These are phyloP conservation scores for Fusarium pininemorale DNA, from an alignment of 2,329 filamentous ascomycete genomes.

Conservation along the genomic window DNA sequence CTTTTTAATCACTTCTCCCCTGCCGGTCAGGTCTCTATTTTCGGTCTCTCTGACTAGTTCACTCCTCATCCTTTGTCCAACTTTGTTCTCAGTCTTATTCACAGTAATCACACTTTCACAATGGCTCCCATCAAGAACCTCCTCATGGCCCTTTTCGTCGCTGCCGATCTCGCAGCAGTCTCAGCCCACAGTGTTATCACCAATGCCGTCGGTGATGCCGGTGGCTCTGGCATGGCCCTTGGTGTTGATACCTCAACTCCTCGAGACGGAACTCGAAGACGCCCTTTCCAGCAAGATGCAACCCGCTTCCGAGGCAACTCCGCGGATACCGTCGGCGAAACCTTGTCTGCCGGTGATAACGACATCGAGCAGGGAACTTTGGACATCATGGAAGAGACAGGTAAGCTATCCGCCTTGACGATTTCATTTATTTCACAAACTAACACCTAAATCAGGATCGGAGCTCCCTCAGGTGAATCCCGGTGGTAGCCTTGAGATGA, in stretches of 20 bases:
- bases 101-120: neutral
- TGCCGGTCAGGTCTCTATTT: slow-evolving; percentile 13
- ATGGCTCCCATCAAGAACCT: slow-evolving; percentile 17
- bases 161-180: slow-evolving; percentile 10
- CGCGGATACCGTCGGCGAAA: slow-evolving; percentile 5
- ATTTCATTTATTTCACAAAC: fast-evolving
- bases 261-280: slow-evolving; percentile 67
- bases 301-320: slow-evolving; percentile 42
- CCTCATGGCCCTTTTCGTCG: neutral
- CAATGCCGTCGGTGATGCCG: slow-evolving; percentile 61
- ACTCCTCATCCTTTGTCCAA: neutral
- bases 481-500: slow-evolving; percentile 68
- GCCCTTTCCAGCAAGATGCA: slow-evolving; percentile 71
- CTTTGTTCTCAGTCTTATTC: neutral
- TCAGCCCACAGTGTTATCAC: slow-evolving; percentile 5
- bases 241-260: slow-evolving; percentile 65
- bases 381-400: slow-evolving; percentile 66
- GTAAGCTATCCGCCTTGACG: slow-evolving; percentile 41
- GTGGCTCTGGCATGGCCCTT: slow-evolving; percentile 63
- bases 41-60: neutral
- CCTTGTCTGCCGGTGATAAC: neutral
- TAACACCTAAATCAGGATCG: neutral
- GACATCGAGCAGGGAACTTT: neutral
- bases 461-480: slow-evolving; percentile 66
- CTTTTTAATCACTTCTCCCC: neutral